phyloP scores from a whole-genome alignment of 768 basidiomycete genomes.

The Hypholoma fasciculare region DNA sequence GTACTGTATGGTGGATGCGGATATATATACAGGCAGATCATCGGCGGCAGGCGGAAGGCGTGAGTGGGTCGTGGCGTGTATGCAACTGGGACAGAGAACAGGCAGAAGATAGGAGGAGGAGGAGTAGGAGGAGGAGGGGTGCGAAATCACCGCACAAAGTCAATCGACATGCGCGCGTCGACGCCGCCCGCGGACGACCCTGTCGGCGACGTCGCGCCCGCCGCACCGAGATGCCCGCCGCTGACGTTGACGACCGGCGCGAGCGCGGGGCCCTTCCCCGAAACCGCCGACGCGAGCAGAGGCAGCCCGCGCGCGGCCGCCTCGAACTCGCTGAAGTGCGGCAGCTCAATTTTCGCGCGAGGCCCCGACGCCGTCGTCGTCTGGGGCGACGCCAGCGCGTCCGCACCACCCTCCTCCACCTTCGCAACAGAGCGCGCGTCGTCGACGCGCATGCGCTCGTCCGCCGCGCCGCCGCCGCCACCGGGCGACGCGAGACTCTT shows the following conservation, averaged over 20 bases:
- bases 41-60: too few species aligned
- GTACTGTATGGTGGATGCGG: too few species aligned
- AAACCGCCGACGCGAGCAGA: neutral
- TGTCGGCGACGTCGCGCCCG: neutral
- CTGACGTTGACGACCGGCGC: constrained; percentile 11
- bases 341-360: constrained; percentile 45
- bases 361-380: constrained; percentile 13
- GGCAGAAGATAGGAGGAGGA: neutral
- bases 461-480: constrained; percentile 9
- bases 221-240: constrained; percentile 16
- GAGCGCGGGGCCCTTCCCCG: neutral
- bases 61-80: neutral
- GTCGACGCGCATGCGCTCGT: constrained; percentile 11
- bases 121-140: neutral
- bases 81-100: constrained; percentile 16
- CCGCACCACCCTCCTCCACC: constrained; percentile 8
- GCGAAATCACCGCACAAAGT: constrained; percentile 17
- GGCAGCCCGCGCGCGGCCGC: constrained; percentile 40
- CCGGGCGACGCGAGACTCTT: constrained; percentile 33
- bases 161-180: constrained; percentile 22
- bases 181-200: neutral
- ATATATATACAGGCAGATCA: too few species aligned
- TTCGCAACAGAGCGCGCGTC: constrained; percentile 3
- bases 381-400: constrained; percentile 2
- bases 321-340: constrained; percentile 65